Percentiles rank a stretch among this genome's conserved stretches.
phyloP scores from a whole-genome alignment of 2,329 filamentous ascomycete genomes.

The Sporothrix pseudoabietina region DNA sequence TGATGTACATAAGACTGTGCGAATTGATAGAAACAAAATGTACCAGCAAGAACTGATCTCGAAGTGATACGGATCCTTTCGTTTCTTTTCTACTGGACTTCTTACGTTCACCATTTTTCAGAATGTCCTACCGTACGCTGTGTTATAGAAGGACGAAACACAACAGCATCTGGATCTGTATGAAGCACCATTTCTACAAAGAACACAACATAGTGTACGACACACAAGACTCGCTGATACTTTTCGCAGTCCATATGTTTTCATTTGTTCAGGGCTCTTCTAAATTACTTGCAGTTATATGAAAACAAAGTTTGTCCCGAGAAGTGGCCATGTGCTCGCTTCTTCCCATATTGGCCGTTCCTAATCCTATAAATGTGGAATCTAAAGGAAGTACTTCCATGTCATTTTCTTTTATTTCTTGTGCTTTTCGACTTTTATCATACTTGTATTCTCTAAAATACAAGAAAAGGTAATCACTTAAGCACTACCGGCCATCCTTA shows the following conservation, averaged over 20 bases:
- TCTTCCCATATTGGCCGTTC: background rate
- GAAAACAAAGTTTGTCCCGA: conserved; percentile 10
- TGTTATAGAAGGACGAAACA: background rate
- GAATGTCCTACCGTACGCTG: background rate
- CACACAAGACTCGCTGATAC: background rate
- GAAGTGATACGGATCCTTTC: no score
- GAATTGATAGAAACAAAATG: no score
- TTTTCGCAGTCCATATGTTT: background rate
- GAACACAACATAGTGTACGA: background rate
- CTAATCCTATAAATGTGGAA: background rate
- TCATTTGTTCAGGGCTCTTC: background rate
- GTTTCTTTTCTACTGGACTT: background rate
- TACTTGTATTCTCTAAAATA: no score
- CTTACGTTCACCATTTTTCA: background rate
- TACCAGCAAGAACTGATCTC: no score
- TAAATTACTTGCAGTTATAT: background rate
- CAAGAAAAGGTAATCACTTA: background rate
- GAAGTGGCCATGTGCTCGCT: conserved; percentile 8
- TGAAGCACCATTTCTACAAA: no score
- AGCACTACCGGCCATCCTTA: background rate
- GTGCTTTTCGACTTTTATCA: background rate
- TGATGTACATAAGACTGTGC: no score
- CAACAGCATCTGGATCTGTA: background rate
- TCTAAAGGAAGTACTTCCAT: no score
- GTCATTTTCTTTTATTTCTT: background rate